Percentiles rank a stretch among this genome's conserved stretches.
Evolutionary conservation across 163 green algal species (phyloP).

Genomic region (Scenedesmus sp.): DNA sequence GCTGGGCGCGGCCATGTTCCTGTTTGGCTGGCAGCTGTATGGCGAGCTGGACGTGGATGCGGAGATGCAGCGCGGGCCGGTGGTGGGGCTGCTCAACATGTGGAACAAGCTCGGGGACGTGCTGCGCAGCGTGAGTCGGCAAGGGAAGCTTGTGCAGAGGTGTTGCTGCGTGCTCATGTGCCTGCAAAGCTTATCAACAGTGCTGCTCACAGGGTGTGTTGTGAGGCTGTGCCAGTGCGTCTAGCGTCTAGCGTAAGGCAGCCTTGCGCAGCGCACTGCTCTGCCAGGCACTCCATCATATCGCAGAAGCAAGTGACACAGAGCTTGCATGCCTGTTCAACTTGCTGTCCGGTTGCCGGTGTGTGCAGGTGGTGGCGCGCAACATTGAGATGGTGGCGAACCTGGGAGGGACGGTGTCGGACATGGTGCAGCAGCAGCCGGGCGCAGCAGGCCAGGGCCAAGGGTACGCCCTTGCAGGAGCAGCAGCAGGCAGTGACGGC

Average conservation of each 20-base stretch:
- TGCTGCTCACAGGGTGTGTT: not conserved
- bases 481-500: not conserved
- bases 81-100: constrained; percentile 78
- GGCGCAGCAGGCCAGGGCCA: not conserved
- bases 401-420: not conserved
- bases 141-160: not conserved
- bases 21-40: constrained; percentile 76
- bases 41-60: constrained; percentile 90
- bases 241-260: not conserved
- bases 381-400: constrained; percentile 37
- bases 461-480: not conserved
- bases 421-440: not conserved
- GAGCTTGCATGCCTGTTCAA: not conserved
- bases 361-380: constrained; percentile 20
- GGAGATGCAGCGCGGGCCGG: constrained; percentile 84
- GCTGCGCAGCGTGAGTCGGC: constrained; percentile 28
- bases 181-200: not conserved
- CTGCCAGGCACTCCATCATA: too few relatives aligned
- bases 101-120: constrained; percentile 45
- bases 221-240: not conserved
- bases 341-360: not conserved
- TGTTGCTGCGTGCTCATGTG: not conserved
- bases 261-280: not conserved
- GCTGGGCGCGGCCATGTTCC: constrained; percentile 67
- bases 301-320: not conserved